Evolutionary conservation across 129 eudicot genomes (phyloP).

Genomic region (Centrapalus pauciflorus): DNA sequence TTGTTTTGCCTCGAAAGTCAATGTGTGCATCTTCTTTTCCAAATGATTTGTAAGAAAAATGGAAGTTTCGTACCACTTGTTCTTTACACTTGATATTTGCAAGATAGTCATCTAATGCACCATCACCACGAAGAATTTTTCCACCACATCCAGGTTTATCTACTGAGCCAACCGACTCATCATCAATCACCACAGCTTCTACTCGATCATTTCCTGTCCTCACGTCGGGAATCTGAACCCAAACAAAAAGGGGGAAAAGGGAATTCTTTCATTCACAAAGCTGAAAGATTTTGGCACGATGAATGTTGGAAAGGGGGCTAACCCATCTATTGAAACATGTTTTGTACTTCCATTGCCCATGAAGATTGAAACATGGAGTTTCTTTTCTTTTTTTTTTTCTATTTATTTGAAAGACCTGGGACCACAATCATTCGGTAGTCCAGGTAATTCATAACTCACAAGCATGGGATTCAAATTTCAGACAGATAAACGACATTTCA

Average conservation of each 20-base stretch:
- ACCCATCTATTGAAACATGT: no score
- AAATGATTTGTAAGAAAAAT: no score
- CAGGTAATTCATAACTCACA: no score
- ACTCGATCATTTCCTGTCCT: conserved; percentile 64
- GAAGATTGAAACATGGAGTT: no score
- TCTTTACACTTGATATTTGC: conserved; percentile 36
- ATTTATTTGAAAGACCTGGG: no score
- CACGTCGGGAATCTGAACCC: conserved; percentile 69
- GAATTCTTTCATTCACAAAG: conserved; percentile 3
- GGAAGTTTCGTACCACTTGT: conserved; percentile 33
- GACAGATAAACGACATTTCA: no score
- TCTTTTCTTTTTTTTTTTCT: no score
- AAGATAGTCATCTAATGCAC: conserved; percentile 65
- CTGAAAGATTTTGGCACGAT: neutral
- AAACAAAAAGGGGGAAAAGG: neutral
- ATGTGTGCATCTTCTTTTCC: no score
- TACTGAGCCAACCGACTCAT: conserved; percentile 65
- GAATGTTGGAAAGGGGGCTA: no score
- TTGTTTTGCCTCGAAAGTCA: neutral
- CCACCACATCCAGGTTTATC: conserved; percentile 60
- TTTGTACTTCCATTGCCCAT: no score
- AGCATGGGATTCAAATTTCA: no score
- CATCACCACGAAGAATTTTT: conserved; percentile 74
- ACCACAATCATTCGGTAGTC: no score
- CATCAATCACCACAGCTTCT: conserved; percentile 88